Evolutionary conservation across 768 basidiomycete genomes (phyloP).

Genomic region (Phanerodontia chrysosporium): DNA sequence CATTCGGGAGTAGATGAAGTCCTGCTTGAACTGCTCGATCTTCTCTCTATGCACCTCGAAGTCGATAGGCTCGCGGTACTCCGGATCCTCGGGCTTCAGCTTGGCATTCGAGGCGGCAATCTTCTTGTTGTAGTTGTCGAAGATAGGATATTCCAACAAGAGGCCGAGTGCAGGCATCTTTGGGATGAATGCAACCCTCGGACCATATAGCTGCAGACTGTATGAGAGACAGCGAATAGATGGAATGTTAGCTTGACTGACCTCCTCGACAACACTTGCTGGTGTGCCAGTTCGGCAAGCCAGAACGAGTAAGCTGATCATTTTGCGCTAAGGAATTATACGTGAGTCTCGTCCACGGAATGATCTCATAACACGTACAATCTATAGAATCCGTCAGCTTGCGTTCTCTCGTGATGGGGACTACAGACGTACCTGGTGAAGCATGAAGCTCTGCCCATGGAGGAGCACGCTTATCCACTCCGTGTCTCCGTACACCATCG

Average conservation of each 20-base stretch:
- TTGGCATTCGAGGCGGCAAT: constrained; percentile 48
- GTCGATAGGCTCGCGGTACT: constrained; percentile 69
- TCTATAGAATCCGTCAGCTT: constrained; percentile 27
- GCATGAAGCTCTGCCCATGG: constrained; percentile 98
- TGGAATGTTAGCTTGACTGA: constrained; percentile 20
- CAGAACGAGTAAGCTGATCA: constrained; percentile 87
- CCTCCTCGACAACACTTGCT: constrained; percentile 69
- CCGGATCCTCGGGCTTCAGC: constrained; percentile 47
- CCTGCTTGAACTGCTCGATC: constrained; percentile 82
- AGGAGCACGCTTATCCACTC: constrained; percentile 94
- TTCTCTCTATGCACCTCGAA: constrained; percentile 61
- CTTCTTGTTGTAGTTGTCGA: constrained; percentile 69
- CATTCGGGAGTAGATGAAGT: constrained; percentile 84
- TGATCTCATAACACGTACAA: constrained; percentile 34
- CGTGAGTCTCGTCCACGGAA: constrained; percentile 1
- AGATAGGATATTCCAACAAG: constrained; percentile 83
- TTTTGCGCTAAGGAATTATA: constrained; percentile 72
- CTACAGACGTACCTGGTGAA: constrained; percentile 78
- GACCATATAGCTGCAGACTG: constrained; percentile 85
- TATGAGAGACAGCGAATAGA: constrained; percentile 21
- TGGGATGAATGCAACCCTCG: constrained; percentile 75
- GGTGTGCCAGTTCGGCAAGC: constrained; percentile 75
- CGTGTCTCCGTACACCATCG: constrained; percentile 83
- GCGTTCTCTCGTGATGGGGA: neutral
- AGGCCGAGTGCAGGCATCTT: constrained; percentile 96